These are phyloP conservation scores for Rugosomyces carneus DNA, from an alignment of 1,284 basidiomycete species.

Conservation along the genomic window DNA sequence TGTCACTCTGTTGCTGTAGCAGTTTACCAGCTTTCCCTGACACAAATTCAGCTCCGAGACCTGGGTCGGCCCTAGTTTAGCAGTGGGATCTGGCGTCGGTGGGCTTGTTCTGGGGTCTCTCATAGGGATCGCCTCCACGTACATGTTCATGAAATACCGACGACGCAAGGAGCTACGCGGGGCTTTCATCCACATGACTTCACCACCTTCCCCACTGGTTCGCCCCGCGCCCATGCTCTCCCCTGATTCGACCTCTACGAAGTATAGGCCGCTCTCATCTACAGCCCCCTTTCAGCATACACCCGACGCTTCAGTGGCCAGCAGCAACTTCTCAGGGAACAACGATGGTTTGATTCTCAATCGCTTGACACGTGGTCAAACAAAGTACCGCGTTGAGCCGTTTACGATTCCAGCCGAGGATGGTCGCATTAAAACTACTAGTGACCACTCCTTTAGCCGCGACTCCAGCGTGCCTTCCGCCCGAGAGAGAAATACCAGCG, in stretches of 20 bases:
- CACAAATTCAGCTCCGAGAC: constrained; percentile 2
- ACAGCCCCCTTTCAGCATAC: not conserved
- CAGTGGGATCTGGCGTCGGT: constrained; percentile 37
- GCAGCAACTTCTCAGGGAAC: constrained; percentile 7
- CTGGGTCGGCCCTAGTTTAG: constrained; percentile 21
- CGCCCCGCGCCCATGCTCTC: not conserved
- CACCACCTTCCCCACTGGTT: constrained; percentile 4
- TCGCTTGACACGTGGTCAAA: constrained; percentile 10
- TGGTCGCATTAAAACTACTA: constrained; percentile 14
- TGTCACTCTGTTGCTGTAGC: not conserved
- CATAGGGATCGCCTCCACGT: constrained; percentile 28
- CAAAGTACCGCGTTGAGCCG: constrained; percentile 39
- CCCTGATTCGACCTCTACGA: not conserved
- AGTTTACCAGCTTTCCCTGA: not conserved
- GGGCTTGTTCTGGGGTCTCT: constrained; percentile 38
- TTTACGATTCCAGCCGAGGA: constrained; percentile 35
- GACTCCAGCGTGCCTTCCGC: constrained; percentile 4
- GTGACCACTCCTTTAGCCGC: constrained; percentile 4
- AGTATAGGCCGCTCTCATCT: constrained; percentile 5
- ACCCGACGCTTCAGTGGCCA: constrained; percentile 6
- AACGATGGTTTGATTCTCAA: constrained; percentile 6
- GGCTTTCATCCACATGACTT: constrained; percentile 12
- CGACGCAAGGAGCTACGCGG: constrained; percentile 18
- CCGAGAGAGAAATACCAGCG: constrained; percentile 3
- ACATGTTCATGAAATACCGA: constrained; percentile 27